Evolutionary conservation across 2,329 filamentous ascomycete genomes (phyloP).

Genomic region (Whalleya microplaca): DNA sequence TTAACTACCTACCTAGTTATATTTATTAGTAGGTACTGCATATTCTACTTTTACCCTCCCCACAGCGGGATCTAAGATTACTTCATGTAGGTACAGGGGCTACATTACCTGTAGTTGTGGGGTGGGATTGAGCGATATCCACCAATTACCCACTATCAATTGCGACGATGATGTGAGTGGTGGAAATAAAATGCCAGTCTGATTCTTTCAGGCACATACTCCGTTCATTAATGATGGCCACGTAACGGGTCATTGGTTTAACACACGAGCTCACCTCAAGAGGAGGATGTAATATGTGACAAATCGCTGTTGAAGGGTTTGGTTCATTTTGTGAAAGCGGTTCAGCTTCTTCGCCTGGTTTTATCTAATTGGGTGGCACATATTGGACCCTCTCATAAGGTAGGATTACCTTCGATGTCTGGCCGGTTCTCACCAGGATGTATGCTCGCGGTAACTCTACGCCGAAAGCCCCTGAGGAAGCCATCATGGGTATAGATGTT

Average conservation of each 20-base stretch:
- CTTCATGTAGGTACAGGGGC: no score
- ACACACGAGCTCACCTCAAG: background rate
- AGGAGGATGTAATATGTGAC: conserved; percentile 12
- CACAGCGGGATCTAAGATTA: no score
- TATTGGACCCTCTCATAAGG: no score
- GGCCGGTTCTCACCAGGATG: no score
- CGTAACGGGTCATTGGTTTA: background rate
- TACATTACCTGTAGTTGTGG: no score
- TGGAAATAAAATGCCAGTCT: conserved; percentile 6
- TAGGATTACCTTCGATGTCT: no score
- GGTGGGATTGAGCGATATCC: no score
- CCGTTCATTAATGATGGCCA: conserved; percentile 2
- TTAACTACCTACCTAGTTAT: no score
- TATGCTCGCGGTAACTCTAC: conserved; percentile 8
- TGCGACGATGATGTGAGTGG: conserved; percentile 1
- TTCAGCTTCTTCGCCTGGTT: conserved; percentile 3
- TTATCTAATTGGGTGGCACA: no score
- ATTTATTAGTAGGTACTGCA: no score
- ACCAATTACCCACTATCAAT: no score
- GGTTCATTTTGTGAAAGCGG: conserved; percentile 4
- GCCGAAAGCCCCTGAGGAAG: conserved; percentile 8
- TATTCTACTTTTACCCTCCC: no score
- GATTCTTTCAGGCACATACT: conserved; percentile 3
- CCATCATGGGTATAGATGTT: conserved; percentile 8
- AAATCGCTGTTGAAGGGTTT: conserved; percentile 11